Base-by-base conservation (phyloP, 2,329 filamentous ascomycete genomes). In the Claviceps purpurea region DNA sequence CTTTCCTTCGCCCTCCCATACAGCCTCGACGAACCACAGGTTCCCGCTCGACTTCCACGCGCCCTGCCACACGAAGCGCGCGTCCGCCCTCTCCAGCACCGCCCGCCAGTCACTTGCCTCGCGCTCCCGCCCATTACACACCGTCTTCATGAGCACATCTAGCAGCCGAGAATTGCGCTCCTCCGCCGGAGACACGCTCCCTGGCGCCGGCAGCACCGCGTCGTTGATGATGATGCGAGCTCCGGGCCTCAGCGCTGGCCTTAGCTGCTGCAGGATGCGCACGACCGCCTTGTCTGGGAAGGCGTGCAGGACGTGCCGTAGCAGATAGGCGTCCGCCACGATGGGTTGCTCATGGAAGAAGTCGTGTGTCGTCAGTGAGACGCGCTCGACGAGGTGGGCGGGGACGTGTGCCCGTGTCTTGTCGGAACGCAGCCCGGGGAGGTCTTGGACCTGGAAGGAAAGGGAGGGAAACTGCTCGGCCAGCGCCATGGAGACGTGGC, bases 291-390 rank as follows among this genome's bases (percentile, higher is more conserved):
- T 68, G 46, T 77, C 75, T 0, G 75, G 70, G 63, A 76, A 77
- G 63, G 79, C 76, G 61, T 81, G 76, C 30, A 81, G 64, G 53
- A 81, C 75, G 65, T 72, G 71, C 44, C 74, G 72, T 61, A 79
- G 70, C 51, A 78, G 65, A 63, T 79, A 81, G 34, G 77, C 64
- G 56, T 76, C 74, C 1, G 74, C 77, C 1, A 61, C 68, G 7
- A 74, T 66, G 0, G 71, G 68, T 60, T 81, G 77, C 34, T 69
- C 66, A 3, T 66, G 61, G 60, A 79, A 77, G 59, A 81, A 77
- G 59, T 78, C 72, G 60, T 81, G 75, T 3, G 64, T 65, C 54
- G 65, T 63, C 59, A 73, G 65, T 30, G 54, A 55, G 30, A 74
- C 66, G 26, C 70, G 56, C 5, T 57, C 53, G 0, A 63, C 59